Evolutionary conservation across 805 yeast genomes (phyloP).

Genomic region (Myxozyma geophila): DNA sequence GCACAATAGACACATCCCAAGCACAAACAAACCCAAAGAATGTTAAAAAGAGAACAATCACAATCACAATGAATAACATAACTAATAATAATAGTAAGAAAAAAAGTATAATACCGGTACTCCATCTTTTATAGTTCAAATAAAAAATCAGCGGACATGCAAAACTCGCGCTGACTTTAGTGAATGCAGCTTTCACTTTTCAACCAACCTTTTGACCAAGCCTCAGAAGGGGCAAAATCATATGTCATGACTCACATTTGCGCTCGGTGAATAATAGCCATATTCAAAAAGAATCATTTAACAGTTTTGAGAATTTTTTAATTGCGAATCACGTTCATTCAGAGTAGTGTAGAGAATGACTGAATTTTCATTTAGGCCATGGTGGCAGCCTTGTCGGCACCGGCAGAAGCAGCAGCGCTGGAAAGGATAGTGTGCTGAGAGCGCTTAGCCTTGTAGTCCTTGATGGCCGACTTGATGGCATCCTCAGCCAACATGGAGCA

Average conservation of each 20-base stretch:
- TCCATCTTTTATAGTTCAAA: slow-evolving; percentile 5
- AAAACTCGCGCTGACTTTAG: neutral
- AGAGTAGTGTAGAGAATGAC: too few species aligned
- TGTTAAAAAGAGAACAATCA: neutral
- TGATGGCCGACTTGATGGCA: slow-evolving; percentile 95
- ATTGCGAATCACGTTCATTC: neutral
- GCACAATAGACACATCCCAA: neutral
- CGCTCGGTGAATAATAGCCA: too few species aligned
- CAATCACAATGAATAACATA: neutral
- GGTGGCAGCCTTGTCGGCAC: slow-evolving; percentile 6
- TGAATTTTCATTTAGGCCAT: slow-evolving; percentile 2
- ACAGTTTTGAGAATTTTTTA: neutral
- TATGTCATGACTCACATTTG: too few species aligned
- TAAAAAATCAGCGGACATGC: neutral
- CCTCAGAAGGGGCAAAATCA: too few species aligned
- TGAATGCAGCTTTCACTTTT: too few species aligned
- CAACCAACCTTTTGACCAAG: too few species aligned
- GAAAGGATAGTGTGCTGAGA: slow-evolving; percentile 45
- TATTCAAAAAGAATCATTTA: too few species aligned
- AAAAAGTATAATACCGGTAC: slow-evolving; percentile 12
- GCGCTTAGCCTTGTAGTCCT: slow-evolving; percentile 89
- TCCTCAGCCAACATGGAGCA: slow-evolving; percentile 99
- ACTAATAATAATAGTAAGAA: neutral
- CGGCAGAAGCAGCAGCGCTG: slow-evolving; percentile 3
- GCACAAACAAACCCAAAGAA: neutral